Percentiles rank a stretch among this genome's conserved stretches.
Conservation (phyloP, 2,329 filamentous ascomycete species). For the Monosporascus sp. region DNA sequence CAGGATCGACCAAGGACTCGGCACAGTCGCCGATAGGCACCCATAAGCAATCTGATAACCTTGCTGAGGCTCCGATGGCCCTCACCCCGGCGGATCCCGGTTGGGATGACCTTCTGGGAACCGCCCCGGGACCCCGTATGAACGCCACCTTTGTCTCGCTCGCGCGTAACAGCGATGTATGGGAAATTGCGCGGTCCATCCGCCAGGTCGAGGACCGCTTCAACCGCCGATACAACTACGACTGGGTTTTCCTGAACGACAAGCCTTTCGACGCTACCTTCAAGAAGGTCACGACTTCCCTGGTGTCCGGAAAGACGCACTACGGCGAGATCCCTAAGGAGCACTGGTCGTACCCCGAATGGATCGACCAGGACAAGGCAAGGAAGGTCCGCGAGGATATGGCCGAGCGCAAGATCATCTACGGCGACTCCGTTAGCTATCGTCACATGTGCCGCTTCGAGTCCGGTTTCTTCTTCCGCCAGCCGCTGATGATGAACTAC, state of each 20-base stretch:
- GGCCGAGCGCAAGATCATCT: slow-evolving; percentile 92
- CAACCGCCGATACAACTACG: slow-evolving; percentile 94
- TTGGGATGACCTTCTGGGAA: slow-evolving; percentile 47
- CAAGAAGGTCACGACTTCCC: slow-evolving; percentile 81
- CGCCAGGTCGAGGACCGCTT: slow-evolving; percentile 96
- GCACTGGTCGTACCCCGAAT: slow-evolving; percentile 95
- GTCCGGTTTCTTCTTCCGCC: slow-evolving; percentile 98
- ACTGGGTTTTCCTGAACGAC: slow-evolving; percentile 99
- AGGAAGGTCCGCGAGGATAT: slow-evolving; percentile 89
- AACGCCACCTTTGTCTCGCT: slow-evolving; percentile 98
- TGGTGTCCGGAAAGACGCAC: slow-evolving; percentile 88
- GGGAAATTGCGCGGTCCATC: slow-evolving; percentile 95
- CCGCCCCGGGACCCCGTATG: slow-evolving; percentile 67
- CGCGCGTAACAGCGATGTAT: slow-evolving; percentile 86
- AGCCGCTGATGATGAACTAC: slow-evolving; percentile 88
- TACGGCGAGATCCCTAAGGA: slow-evolving; percentile 87
- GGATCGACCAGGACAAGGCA: slow-evolving; percentile 93
- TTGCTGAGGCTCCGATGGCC: slow-evolving; percentile 43
- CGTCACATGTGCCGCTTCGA: slow-evolving; percentile 99
- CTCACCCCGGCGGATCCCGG: slow-evolving; percentile 47
- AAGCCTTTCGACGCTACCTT: slow-evolving; percentile 89
- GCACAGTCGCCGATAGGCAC: slow-evolving; percentile 20
- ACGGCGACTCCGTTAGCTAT: slow-evolving; percentile 94
- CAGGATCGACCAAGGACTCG: slow-evolving; percentile 21
- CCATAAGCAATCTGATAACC: slow-evolving; percentile 29